These are phyloP conservation scores for Pholiota conissans DNA, from an alignment of 768 basidiomycete genomes.

Conservation along the genomic window DNA sequence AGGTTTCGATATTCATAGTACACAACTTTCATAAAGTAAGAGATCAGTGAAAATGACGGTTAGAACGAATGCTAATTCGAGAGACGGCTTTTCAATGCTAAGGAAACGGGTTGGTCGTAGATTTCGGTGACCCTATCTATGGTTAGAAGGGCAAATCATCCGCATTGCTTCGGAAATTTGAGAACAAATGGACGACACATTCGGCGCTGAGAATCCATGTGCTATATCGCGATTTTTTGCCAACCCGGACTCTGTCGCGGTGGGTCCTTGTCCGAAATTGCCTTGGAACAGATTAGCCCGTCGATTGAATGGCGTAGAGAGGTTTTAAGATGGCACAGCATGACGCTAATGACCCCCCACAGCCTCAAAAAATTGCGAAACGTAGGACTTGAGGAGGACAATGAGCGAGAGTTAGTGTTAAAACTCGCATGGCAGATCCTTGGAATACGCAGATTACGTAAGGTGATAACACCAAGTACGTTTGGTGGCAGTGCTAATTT, in stretches of 20 bases:
- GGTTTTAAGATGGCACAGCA: not conserved
- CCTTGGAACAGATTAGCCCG: too few relatives aligned
- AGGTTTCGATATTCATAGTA: not conserved
- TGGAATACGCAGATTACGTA: conserved; percentile 18
- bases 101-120: too few relatives aligned
- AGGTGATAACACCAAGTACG: not conserved
- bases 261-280: too few relatives aligned
- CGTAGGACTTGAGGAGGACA: not conserved
- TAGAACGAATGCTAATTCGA: not conserved
- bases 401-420: too few relatives aligned
- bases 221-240: too few relatives aligned
- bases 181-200: too few relatives aligned
- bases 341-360: not conserved
- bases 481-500: conserved; percentile 25
- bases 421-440: conserved; percentile 5
- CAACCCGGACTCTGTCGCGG: too few relatives aligned
- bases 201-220: too few relatives aligned
- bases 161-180: too few relatives aligned
- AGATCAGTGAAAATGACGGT: not conserved
- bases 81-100: too few relatives aligned
- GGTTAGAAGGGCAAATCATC: too few relatives aligned
- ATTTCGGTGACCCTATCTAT: too few relatives aligned
- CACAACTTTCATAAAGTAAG: not conserved
- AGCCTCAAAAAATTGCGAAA: conserved; percentile 19
- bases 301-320: not conserved